Evolutionary conservation across 495 filamentous ascomycete species (phyloP).

Genomic region (Tetracladium setigerum): DNA sequence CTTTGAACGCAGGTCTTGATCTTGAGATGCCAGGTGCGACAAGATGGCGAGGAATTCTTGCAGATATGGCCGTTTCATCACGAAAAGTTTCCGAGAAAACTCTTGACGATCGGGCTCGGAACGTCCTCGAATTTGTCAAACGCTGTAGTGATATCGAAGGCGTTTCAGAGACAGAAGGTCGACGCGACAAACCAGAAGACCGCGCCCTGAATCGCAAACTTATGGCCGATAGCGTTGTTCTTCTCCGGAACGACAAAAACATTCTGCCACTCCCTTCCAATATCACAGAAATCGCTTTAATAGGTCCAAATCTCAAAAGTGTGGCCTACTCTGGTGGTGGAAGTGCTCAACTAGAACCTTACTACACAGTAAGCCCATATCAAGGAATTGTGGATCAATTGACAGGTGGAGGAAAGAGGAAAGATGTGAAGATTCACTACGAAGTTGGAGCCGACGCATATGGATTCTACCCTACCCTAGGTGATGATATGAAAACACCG

Average conservation of each 20-base stretch:
- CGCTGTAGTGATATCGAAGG: slow-evolving; percentile 33
- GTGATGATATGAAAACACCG: slow-evolving; percentile 9
- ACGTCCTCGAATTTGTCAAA: slow-evolving; percentile 38
- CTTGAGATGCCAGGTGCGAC: slow-evolving; percentile 55
- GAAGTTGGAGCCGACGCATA: slow-evolving; percentile 48
- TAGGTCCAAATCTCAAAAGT: slow-evolving; percentile 41
- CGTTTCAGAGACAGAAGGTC: slow-evolving; percentile 21
- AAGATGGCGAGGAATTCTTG: slow-evolving; percentile 31
- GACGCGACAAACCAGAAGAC: slow-evolving; percentile 36
- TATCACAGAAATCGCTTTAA: slow-evolving; percentile 6
- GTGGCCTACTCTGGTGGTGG: slow-evolving; percentile 61
- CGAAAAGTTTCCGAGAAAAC: slow-evolving; percentile 34
- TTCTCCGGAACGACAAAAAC: slow-evolving; percentile 49
- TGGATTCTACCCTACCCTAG: slow-evolving; percentile 46
- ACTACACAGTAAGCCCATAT: slow-evolving; percentile 57
- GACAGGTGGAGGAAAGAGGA: slow-evolving; percentile 39
- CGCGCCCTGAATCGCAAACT: slow-evolving; percentile 39
- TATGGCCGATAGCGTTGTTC: slow-evolving; percentile 48
- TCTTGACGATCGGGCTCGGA: slow-evolving; percentile 41
- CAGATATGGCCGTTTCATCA: slow-evolving; percentile 36
- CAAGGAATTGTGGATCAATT: slow-evolving; percentile 55
- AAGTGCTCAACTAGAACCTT: slow-evolving; percentile 54
- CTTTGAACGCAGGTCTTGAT: slow-evolving; percentile 49
- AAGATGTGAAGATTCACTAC: slow-evolving; percentile 28
- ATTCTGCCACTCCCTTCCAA: slow-evolving; percentile 43